phyloP scores from a whole-genome alignment of 108 stramenopile species.

The Parietichytrium sp. region DNA sequence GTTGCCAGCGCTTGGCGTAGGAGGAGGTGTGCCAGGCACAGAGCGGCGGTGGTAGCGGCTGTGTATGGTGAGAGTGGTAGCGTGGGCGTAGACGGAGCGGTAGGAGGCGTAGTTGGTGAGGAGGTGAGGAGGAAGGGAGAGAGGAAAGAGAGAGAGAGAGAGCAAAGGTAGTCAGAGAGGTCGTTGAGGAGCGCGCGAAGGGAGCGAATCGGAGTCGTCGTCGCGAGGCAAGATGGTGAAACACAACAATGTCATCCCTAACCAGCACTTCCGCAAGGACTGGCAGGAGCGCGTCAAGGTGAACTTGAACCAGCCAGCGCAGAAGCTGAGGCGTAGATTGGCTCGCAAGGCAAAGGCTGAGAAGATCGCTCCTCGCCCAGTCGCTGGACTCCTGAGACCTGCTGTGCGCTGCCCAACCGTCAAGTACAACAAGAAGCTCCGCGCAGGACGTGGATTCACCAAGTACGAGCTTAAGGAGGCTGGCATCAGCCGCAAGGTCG shows the following conservation, averaged over 20 bases:
- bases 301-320: slow-evolving; percentile 88
- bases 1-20: not conserved
- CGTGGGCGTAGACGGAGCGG: not conserved
- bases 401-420: slow-evolving; percentile 92
- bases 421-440: slow-evolving; percentile 88
- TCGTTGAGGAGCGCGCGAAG: not conserved
- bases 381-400: slow-evolving; percentile 81
- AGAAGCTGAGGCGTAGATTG: slow-evolving; percentile 90
- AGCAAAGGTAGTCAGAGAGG: too few species aligned
- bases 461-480: slow-evolving; percentile 92
- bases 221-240: slow-evolving; percentile 72
- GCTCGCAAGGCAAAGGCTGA: slow-evolving; percentile 91
- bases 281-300: slow-evolving; percentile 76
- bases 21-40: not conserved
- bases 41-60: not conserved
- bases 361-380: slow-evolving; percentile 87
- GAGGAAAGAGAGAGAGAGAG: not conserved
- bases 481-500: slow-evolving; percentile 76
- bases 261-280: slow-evolving; percentile 98
- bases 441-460: slow-evolving; percentile 92
- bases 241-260: slow-evolving; percentile 98
- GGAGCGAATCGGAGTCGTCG: not conserved
- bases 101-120: not conserved
- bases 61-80: not conserved
- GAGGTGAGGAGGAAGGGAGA: not conserved